A percentile compares a stretch with the other conserved stretches of the same genome.
phyloP scores from a whole-genome alignment of 2,329 filamentous ascomycete genomes.

The Graphilbum ipis-grandicollis region DNA sequence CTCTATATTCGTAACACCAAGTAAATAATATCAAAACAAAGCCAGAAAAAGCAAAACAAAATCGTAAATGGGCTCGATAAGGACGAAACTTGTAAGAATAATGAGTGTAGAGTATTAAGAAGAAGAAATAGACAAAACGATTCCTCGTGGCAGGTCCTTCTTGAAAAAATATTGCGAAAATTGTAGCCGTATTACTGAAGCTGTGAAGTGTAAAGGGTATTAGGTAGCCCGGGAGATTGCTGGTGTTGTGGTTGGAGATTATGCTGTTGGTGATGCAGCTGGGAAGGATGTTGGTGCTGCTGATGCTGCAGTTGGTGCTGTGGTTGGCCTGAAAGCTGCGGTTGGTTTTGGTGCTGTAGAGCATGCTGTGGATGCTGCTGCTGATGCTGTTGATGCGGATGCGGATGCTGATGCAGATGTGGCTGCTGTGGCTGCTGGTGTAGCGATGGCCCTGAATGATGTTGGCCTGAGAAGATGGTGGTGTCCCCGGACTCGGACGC shows the following conservation, averaged over 20 bases:
- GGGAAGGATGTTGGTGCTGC: neutral
- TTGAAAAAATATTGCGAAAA: no score
- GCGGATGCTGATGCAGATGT: neutral
- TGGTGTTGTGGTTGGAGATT: neutral
- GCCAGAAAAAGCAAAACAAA: neutral
- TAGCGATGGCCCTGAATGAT: neutral
- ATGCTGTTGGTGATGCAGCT: neutral
- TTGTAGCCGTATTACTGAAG: constrained; percentile 13
- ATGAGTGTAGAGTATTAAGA: no score
- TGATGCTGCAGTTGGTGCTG: constrained; percentile 4
- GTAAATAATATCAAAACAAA: neutral
- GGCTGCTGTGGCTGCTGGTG: constrained; percentile 2
- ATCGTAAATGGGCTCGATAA: no score
- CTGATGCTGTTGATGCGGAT: neutral
- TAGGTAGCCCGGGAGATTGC: constrained; percentile 8
- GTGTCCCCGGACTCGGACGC: constrained; percentile 29
- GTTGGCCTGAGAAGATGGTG: constrained; percentile 15
- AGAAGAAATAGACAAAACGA: neutral
- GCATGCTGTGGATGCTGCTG: neutral
- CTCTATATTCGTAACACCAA: constrained; percentile 4
- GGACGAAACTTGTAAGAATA: no score
- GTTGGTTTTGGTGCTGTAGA: neutral
- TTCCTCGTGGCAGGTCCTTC: no score
- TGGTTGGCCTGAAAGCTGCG: no score
- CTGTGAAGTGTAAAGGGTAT: constrained; percentile 19